Conservation (phyloP, 1,284 basidiomycete species). For the Ceratobasidium sp. region DNA sequence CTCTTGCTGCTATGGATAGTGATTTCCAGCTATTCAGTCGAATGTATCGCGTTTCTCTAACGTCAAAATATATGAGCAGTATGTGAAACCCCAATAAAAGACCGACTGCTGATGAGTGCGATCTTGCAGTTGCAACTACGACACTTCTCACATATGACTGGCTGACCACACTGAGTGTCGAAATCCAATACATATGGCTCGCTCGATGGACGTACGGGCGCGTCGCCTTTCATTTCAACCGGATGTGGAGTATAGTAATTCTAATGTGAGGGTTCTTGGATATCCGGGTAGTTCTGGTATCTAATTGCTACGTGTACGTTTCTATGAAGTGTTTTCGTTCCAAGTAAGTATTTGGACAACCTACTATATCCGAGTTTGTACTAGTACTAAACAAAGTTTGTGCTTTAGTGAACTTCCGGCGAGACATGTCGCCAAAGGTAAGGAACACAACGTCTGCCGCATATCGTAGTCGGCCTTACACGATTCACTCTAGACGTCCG, state of each 20-base stretch:
- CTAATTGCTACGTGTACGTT: not conserved
- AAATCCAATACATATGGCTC: slow-evolving; percentile 5
- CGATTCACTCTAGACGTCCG: not conserved
- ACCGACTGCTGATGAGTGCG: not conserved
- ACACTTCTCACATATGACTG: slow-evolving; percentile 1
- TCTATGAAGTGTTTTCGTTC: not conserved
- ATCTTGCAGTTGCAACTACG: not conserved
- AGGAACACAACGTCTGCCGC: no score
- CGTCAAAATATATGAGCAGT: no score
- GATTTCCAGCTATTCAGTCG: no score
- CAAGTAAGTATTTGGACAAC: not conserved
- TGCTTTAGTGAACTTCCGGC: not conserved
- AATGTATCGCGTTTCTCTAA: no score
- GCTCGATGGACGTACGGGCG: slow-evolving; percentile 15
- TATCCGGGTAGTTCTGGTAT: not conserved
- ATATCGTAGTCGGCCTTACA: no score
- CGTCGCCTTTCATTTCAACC: slow-evolving; percentile 21
- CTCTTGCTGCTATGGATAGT: no score
- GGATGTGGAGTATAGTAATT: slow-evolving; percentile 4
- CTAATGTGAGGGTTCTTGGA: not conserved
- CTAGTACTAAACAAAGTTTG: not conserved
- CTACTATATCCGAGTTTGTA: not conserved
- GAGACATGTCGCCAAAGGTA: no score
- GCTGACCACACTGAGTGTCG: not conserved
- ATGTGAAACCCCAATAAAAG: no score